Percentiles rank a stretch among this genome's conserved stretches.
These are phyloP conservation scores for Tephrocybe sp. DNA, from an alignment of 768 basidiomycete genomes.

Conservation along the genomic window DNA sequence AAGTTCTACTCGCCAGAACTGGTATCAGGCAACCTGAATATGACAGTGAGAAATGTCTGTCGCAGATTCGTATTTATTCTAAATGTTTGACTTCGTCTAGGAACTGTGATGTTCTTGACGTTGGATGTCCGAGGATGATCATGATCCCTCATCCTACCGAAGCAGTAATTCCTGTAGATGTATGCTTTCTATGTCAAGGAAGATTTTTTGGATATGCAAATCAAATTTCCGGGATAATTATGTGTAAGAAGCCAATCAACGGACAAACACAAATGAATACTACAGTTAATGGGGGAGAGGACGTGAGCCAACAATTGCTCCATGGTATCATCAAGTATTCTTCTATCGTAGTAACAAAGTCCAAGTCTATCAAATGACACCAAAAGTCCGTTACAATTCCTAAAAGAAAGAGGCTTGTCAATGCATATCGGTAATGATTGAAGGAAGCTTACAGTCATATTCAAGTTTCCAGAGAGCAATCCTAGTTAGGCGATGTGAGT, in stretches of 20 bases:
- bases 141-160: neutral
- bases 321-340: conserved; percentile 13
- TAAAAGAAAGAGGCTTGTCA: too few species aligned
- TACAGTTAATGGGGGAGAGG: conserved; percentile 1
- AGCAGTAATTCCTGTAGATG: too few species aligned
- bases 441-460: conserved; percentile 59
- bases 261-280: conserved; percentile 5
- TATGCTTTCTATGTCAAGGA: too few species aligned
- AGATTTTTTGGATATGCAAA: neutral
- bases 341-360: conserved; percentile 14
- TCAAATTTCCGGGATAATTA: conserved; percentile 3
- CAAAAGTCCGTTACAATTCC: conserved; percentile 27
- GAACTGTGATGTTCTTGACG: conserved; percentile 11
- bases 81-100: neutral
- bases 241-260: conserved; percentile 6
- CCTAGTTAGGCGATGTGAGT: conserved; percentile 32
- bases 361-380: conserved; percentile 10
- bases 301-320: neutral
- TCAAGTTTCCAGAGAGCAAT: conserved; percentile 80
- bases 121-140: too few species aligned
- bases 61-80: neutral
- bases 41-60: conserved; percentile 47
- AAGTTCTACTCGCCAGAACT: conserved; percentile 46
- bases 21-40: conserved; percentile 71
- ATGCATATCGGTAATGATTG: neutral